Conservation (phyloP, 441 rosid genomes). For the Manihot esculenta region DNA sequence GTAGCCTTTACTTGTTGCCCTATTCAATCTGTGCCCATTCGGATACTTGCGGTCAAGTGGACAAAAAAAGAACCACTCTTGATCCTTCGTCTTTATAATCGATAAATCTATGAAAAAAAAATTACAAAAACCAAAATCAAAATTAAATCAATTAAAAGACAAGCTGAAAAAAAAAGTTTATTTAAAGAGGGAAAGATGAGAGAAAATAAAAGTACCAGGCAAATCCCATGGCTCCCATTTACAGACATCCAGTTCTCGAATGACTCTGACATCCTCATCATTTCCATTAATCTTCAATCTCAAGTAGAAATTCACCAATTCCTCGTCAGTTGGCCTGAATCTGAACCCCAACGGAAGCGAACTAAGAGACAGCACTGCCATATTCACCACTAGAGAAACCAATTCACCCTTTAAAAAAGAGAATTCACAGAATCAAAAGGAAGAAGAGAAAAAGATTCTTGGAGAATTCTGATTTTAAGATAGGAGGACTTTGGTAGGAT, state of each 20-base stretch:
- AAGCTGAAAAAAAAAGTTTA: neutral
- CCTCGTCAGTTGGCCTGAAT: conserved; percentile 51
- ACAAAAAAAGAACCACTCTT: conserved; percentile 91
- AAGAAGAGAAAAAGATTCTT: neutral
- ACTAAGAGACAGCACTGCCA: conserved; percentile 20
- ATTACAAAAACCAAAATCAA: neutral
- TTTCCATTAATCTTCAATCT: conserved; percentile 67
- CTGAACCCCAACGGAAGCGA: conserved; percentile 50
- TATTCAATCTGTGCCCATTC: conserved; percentile 62
- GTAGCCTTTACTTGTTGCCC: conserved; percentile 77
- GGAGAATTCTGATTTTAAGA: neutral
- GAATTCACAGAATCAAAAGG: neutral
- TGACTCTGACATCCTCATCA: conserved; percentile 44
- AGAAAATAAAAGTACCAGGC: conserved; percentile 42
- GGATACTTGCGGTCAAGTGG: conserved; percentile 83
- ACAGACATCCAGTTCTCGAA: conserved; percentile 78
- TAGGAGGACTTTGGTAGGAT: neutral
- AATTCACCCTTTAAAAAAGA: neutral
- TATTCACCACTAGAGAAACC: neutral
- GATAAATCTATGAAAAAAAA: conserved; percentile 42
- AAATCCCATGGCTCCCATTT: conserved; percentile 91
- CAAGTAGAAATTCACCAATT: conserved; percentile 51
- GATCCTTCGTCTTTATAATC: conserved; percentile 47
- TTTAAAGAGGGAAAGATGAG: neutral
- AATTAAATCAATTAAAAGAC: neutral